phyloP scores from a whole-genome alignment of 2,329 filamentous ascomycete genomes.

The Exserohilum turcica region DNA sequence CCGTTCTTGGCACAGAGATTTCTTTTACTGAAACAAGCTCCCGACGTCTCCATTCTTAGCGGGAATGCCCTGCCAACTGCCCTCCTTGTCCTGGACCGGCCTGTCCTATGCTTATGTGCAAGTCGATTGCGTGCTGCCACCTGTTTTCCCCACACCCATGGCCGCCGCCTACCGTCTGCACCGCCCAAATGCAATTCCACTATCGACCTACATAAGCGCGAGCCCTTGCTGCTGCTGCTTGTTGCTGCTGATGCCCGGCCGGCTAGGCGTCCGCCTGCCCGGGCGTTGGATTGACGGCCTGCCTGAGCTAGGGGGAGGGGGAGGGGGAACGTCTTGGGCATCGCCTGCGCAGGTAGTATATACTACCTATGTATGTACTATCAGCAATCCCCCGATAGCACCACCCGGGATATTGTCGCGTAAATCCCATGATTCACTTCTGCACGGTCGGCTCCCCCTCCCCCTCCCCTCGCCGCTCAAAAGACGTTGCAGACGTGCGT shows the following conservation, averaged over 20 bases:
- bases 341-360: background rate
- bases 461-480: no score
- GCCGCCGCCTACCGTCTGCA: background rate
- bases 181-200: background rate
- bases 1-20: slow-evolving; percentile 25
- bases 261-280: background rate
- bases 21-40: slow-evolving; percentile 28
- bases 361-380: no score
- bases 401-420: slow-evolving; percentile 25
- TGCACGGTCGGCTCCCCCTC: background rate
- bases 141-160: slow-evolving; percentile 7
- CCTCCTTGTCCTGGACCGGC: background rate
- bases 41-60: slow-evolving; percentile 17
- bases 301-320: no score
- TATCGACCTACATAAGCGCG: no score
- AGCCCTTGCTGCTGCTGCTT: no score
- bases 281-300: background rate
- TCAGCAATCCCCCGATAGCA: background rate
- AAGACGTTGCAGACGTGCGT: slow-evolving; percentile 21
- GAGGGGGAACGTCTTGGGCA: background rate
- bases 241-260: no score
- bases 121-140: background rate
- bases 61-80: slow-evolving; percentile 7
- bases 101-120: slow-evolving; percentile 4
- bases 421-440: slow-evolving; percentile 28